A percentile compares a stretch with the other conserved stretches of the same genome.
Evolutionary conservation across 768 basidiomycete genomes (phyloP).

Genomic region (Mycena amicta): DNA sequence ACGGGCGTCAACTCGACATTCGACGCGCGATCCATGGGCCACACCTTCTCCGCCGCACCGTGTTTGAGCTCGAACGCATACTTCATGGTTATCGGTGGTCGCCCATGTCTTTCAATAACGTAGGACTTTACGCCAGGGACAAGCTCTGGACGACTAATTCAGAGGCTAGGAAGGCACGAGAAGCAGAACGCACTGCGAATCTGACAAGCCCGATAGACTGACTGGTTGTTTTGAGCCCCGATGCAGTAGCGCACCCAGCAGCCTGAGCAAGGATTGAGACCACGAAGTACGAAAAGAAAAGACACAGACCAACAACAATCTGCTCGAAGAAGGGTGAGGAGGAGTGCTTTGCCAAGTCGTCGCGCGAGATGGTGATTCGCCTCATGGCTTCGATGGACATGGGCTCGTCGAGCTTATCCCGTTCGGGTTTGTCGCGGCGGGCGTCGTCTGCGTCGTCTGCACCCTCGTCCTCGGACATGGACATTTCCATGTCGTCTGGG

Average conservation of each 20-base stretch:
- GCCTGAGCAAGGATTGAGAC: conserved; percentile 46
- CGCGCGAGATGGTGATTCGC: conserved; percentile 65
- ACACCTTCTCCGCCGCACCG: conserved; percentile 63
- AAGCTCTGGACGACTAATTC: conserved; percentile 10
- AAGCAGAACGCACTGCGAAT: conserved; percentile 56
- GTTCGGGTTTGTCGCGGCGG: conserved; percentile 26
- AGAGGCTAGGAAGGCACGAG: too few species aligned
- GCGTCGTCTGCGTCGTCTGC: conserved; percentile 85
- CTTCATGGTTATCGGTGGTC: conserved; percentile 58
- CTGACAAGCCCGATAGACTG: conserved; percentile 83
- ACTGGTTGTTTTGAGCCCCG: conserved; percentile 56
- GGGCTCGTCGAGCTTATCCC: conserved; percentile 39
- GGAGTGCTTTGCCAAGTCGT: conserved; percentile 69
- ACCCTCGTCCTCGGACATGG: conserved; percentile 75
- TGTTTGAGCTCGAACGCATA: conserved; percentile 76
- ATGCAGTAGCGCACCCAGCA: conserved; percentile 87
- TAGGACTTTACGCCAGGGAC: conserved; percentile 62
- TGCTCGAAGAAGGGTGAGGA: conserved; percentile 79
- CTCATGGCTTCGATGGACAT: conserved; percentile 61
- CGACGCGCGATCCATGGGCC: conserved; percentile 85
- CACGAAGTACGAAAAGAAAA: background rate
- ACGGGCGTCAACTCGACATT: conserved; percentile 70
- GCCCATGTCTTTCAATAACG: conserved; percentile 52
- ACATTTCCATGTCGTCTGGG: conserved; percentile 78
- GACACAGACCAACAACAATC: conserved; percentile 57